Conservation (phyloP, 2,329 filamentous ascomycete genomes). For the Leptodontidium sp. region DNA sequence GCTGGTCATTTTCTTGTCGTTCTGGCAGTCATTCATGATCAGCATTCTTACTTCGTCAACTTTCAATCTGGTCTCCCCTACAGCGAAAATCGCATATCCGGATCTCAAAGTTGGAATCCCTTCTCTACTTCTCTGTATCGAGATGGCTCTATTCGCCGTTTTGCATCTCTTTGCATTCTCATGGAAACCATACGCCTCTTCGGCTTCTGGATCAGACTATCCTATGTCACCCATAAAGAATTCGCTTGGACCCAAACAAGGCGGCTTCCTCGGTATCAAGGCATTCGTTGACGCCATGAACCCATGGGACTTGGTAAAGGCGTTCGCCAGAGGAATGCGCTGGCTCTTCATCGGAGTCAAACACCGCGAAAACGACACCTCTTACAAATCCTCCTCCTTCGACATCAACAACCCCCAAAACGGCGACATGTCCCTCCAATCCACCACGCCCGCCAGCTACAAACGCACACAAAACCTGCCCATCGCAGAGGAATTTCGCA, state of each 20-base stretch:
- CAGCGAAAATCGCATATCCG: slow-evolving; percentile 66
- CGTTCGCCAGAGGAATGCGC: slow-evolving; percentile 73
- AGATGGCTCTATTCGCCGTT: slow-evolving; percentile 83
- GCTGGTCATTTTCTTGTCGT: slow-evolving; percentile 88
- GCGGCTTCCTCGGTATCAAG: slow-evolving; percentile 69
- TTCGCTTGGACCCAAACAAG: slow-evolving; percentile 60
- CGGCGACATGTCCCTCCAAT: slow-evolving; percentile 38
- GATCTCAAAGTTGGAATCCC: slow-evolving; percentile 86
- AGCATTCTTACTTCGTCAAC: slow-evolving; percentile 63
- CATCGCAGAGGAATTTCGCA: slow-evolving; percentile 45
- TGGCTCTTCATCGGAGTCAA: slow-evolving; percentile 83
- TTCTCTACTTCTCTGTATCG: slow-evolving; percentile 78
- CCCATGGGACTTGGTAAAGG: slow-evolving; percentile 84
- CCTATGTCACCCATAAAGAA: slow-evolving; percentile 50
- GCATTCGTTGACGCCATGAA: slow-evolving; percentile 79
- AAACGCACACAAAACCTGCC: slow-evolving; percentile 38
- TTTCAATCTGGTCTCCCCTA: slow-evolving; percentile 50
- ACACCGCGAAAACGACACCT: slow-evolving; percentile 61
- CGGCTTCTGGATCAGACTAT: slow-evolving; percentile 55
- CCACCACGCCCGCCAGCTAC: slow-evolving; percentile 31
- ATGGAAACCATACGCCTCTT: slow-evolving; percentile 71
- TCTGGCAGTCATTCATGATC: slow-evolving; percentile 79
- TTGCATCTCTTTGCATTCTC: slow-evolving; percentile 86
- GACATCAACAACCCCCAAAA: slow-evolving; percentile 31
- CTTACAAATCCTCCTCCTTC: slow-evolving; percentile 51